Evolutionary conservation across 2,329 filamentous ascomycete species (phyloP).

Genomic region (Neonectria faginata): DNA sequence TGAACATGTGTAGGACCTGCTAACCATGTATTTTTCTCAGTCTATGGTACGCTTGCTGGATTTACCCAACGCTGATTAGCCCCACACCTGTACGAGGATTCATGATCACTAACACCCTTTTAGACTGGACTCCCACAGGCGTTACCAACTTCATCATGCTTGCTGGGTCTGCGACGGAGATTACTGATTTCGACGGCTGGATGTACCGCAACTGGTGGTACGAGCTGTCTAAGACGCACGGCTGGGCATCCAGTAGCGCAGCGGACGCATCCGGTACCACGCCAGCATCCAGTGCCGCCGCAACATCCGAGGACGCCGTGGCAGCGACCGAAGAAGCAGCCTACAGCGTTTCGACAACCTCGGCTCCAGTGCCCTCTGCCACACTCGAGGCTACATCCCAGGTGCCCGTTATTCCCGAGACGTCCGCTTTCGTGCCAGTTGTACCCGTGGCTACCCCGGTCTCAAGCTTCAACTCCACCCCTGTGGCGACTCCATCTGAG

Average conservation of each 20-base stretch:
- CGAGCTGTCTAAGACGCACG: conserved; percentile 44
- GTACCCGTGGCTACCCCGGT: neutral
- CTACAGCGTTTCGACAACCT: neutral
- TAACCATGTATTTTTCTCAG: conserved; percentile 20
- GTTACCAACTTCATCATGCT: conserved; percentile 59
- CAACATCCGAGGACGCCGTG: neutral
- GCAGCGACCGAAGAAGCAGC: neutral
- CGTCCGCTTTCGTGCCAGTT: neutral
- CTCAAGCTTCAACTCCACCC: neutral
- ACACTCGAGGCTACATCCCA: neutral
- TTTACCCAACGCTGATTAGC: neutral
- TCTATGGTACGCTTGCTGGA: conserved; percentile 19
- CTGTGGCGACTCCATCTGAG: neutral
- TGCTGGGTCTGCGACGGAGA: conserved; percentile 54
- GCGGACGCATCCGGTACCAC: neutral
- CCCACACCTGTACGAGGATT: neutral
- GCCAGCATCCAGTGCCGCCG: neutral
- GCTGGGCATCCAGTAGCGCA: conserved; percentile 33
- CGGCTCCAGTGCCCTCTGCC: neutral
- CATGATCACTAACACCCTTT: conserved; percentile 24
- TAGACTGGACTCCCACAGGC: conserved; percentile 58
- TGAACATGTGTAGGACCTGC: neutral
- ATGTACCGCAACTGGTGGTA: conserved; percentile 62
- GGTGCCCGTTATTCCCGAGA: neutral
- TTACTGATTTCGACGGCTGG: conserved; percentile 62